A percentile compares a stretch with the other conserved stretches of the same genome.
These are phyloP conservation scores for Coniella vitis DNA, from an alignment of 2,329 filamentous ascomycete species.

Conservation along the genomic window DNA sequence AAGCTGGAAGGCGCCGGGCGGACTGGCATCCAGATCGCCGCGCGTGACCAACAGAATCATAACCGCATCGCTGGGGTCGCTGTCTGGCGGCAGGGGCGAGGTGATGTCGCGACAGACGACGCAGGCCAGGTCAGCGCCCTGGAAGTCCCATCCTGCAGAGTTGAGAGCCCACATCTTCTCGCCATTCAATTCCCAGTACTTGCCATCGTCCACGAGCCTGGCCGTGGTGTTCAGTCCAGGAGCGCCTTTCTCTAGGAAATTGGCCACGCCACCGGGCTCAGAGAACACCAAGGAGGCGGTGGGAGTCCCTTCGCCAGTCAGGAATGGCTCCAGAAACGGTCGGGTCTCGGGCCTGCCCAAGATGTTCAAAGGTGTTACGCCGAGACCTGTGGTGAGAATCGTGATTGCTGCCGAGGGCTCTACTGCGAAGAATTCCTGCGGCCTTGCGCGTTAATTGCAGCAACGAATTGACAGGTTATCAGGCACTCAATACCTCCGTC, in stretches of 20 bases:
- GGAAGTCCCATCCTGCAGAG: slow-evolving; percentile 10
- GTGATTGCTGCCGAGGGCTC: slow-evolving; percentile 11
- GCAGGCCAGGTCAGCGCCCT: slow-evolving; percentile 11
- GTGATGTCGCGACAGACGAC: slow-evolving; percentile 8
- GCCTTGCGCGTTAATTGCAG: no score
- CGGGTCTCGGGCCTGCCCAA: not conserved
- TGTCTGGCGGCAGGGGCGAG: not conserved
- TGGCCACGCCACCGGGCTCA: slow-evolving; percentile 13
- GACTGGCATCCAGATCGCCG: slow-evolving; percentile 38
- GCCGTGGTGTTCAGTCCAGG: slow-evolving; percentile 11
- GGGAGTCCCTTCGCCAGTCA: not conserved
- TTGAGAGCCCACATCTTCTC: slow-evolving; percentile 16
- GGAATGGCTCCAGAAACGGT: not conserved
- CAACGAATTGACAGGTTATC: no score
- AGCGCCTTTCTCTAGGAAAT: slow-evolving; percentile 13
- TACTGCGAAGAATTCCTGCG: slow-evolving; percentile 12
- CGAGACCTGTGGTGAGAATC: slow-evolving; percentile 11
- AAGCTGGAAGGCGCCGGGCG: slow-evolving; percentile 35
- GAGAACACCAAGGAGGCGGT: slow-evolving; percentile 11
- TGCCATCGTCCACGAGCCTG: slow-evolving; percentile 3
- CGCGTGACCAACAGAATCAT: slow-evolving; percentile 45
- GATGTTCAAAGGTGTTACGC: slow-evolving; percentile 7
- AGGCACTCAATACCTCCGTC: no score
- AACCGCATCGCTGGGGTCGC: slow-evolving; percentile 21
- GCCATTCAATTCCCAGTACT: slow-evolving; percentile 8